phyloP scores from a whole-genome alignment of 768 basidiomycete species.

The Aureoboletus auriporus region DNA sequence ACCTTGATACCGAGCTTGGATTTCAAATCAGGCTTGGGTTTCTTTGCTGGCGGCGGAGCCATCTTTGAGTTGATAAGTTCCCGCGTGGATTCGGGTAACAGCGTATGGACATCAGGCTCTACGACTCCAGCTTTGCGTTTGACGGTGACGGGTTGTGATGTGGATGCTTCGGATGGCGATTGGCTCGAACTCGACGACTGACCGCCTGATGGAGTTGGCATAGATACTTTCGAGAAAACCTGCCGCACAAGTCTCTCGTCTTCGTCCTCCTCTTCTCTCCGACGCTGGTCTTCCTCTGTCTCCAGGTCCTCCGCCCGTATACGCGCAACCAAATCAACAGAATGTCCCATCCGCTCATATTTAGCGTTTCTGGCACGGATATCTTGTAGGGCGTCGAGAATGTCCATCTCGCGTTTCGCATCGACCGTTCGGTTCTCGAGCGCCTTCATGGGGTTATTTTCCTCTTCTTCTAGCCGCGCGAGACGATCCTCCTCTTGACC shows the following conservation, averaged over 20 bases:
- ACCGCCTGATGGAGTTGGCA: slow-evolving; percentile 23
- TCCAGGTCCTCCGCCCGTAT: slow-evolving; percentile 67
- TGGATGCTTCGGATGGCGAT: slow-evolving; percentile 15
- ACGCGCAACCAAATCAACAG: slow-evolving; percentile 63
- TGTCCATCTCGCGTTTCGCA: slow-evolving; percentile 97
- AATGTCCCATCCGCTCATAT: slow-evolving; percentile 80
- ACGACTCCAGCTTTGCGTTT: slow-evolving; percentile 83
- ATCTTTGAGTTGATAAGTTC: slow-evolving; percentile 53
- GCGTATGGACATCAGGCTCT: slow-evolving; percentile 66
- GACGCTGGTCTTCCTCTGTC: slow-evolving; percentile 70
- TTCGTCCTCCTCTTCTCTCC: slow-evolving; percentile 76
- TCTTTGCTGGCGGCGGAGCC: slow-evolving; percentile 45
- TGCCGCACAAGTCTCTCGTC: slow-evolving; percentile 88
- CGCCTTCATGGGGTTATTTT: slow-evolving; percentile 96
- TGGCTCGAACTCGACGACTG: slow-evolving; percentile 24
- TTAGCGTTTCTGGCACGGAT: slow-evolving; percentile 83
- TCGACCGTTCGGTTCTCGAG: slow-evolving; percentile 90
- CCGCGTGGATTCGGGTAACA: slow-evolving; percentile 63
- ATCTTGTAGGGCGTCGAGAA: slow-evolving; percentile 92
- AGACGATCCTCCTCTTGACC: slow-evolving; percentile 81
- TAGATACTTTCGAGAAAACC: slow-evolving; percentile 75
- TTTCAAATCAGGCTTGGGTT: slow-evolving; percentile 59
- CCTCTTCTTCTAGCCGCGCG: slow-evolving; percentile 84
- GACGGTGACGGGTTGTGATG: slow-evolving; percentile 52
- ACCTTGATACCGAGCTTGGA: slow-evolving; percentile 73